Conservation (phyloP, 257 asterid species). For the Solanum megistacrolobum region DNA sequence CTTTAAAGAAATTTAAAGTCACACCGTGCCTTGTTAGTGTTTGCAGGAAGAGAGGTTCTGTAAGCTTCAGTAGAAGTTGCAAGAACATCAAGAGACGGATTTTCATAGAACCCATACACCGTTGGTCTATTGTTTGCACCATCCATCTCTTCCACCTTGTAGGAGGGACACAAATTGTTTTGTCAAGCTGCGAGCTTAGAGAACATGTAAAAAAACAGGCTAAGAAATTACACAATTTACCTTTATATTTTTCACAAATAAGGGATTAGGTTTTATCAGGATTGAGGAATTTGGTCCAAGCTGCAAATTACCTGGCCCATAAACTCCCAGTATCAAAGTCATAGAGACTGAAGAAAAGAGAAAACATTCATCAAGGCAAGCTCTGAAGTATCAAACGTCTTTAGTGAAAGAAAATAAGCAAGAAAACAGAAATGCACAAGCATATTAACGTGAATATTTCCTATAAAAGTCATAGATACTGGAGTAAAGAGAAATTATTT, state of each 20-base stretch:
- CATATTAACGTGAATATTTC: neutral
- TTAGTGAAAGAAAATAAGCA: neutral
- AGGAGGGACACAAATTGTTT: constrained; percentile 11
- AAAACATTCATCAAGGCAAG: neutral
- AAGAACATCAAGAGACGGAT: constrained; percentile 49
- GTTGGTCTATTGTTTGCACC: constrained; percentile 26
- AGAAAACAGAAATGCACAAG: neutral
- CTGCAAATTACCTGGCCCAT: constrained; percentile 45
- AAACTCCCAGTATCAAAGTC: constrained; percentile 55
- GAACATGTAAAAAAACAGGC: constrained; percentile 1
- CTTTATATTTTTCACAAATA: constrained; percentile 54
- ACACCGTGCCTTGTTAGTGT: constrained; percentile 54
- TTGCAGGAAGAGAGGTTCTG: constrained; percentile 28
- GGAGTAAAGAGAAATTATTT: neutral
- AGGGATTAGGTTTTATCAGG: constrained; percentile 50
- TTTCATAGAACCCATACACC: constrained; percentile 46
- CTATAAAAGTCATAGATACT: neutral
- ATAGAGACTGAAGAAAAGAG: constrained; percentile 36
- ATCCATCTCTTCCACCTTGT: constrained; percentile 46
- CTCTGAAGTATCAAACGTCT: neutral
- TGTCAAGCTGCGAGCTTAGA: constrained; percentile 1
- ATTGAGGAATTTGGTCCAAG: constrained; percentile 77
- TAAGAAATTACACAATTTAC: constrained; percentile 20
- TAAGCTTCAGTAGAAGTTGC: constrained; percentile 55
- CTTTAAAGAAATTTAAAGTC: constrained; percentile 1